Evolutionary conservation across 306 rosid species (phyloP).

Genomic region (Dryas octopetala): DNA sequence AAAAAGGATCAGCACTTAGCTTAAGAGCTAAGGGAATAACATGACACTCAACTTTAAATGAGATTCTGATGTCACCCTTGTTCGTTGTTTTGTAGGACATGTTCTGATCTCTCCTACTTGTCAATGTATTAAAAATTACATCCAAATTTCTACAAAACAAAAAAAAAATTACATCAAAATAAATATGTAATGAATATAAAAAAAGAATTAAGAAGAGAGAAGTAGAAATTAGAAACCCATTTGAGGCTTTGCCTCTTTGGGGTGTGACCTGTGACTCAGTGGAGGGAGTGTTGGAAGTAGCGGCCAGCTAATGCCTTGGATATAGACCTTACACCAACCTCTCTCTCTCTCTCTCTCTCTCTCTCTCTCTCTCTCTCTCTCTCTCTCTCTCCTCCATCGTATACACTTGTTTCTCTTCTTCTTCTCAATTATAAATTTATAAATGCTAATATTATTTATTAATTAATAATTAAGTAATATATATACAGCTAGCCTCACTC

Average conservation of each 20-base stretch:
- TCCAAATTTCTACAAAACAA: background rate
- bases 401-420: background rate
- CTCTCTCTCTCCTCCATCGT: background rate
- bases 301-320: constrained; percentile 64
- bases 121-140: no score
- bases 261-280: background rate
- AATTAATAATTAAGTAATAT: background rate
- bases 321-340: constrained; percentile 67
- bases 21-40: constrained; percentile 37
- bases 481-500: constrained; percentile 1
- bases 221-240: background rate
- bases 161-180: background rate
- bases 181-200: background rate
- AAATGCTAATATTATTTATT: background rate
- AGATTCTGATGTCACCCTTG: constrained; percentile 10
- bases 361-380: constrained; percentile 1
- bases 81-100: background rate
- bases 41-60: background rate
- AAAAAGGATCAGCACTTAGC: constrained; percentile 10
- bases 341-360: constrained; percentile 7
- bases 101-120: no score
- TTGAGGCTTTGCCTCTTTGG: background rate
- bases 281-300: constrained; percentile 41
- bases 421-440: background rate
- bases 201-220: background rate